Evolutionary conservation across 2,329 filamentous ascomycete genomes (phyloP).

Genomic region (Magnaporthiopsis incrustans): DNA sequence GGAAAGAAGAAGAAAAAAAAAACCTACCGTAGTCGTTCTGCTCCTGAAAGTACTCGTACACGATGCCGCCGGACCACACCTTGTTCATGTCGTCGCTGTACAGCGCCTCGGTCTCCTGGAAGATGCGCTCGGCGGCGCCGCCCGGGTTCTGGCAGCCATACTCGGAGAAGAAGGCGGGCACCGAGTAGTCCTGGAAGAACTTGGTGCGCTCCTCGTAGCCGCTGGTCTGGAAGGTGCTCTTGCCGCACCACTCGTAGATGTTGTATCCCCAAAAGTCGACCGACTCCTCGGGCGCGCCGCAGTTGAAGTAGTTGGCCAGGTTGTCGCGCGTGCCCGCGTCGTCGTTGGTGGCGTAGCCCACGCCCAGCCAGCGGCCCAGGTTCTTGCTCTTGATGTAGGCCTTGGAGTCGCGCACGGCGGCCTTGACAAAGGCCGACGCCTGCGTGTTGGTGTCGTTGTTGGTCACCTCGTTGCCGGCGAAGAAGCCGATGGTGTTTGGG

Average conservation of each 20-base stretch:
- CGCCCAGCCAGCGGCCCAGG: constrained; percentile 60
- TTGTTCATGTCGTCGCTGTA: constrained; percentile 68
- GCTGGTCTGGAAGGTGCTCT: constrained; percentile 44
- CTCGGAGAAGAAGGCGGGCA: constrained; percentile 91
- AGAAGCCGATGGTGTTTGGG: constrained; percentile 73
- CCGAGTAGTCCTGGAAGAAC: constrained; percentile 75
- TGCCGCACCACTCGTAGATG: constrained; percentile 80
- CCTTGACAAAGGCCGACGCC: constrained; percentile 73
- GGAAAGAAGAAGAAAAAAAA: background rate
- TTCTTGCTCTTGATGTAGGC: constrained; percentile 62
- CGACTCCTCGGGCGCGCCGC: constrained; percentile 46
- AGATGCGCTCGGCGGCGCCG: constrained; percentile 56
- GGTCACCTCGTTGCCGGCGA: constrained; percentile 74
- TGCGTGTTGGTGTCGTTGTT: constrained; percentile 67
- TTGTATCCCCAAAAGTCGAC: constrained; percentile 87
- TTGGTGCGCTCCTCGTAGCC: constrained; percentile 71
- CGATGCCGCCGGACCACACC: constrained; percentile 86
- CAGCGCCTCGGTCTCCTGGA: constrained; percentile 71
- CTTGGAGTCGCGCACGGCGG: constrained; percentile 73
- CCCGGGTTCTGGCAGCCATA: constrained; percentile 75
- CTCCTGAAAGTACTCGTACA: constrained; percentile 94
- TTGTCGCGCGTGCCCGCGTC: constrained; percentile 62
- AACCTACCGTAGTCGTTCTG: constrained; percentile 67
- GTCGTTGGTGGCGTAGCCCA: constrained; percentile 76
- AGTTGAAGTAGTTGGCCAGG: constrained; percentile 71